These are phyloP conservation scores for Suhomyces panamericanus DNA, from an alignment of 1,139 yeast species.

Conservation along the genomic window DNA sequence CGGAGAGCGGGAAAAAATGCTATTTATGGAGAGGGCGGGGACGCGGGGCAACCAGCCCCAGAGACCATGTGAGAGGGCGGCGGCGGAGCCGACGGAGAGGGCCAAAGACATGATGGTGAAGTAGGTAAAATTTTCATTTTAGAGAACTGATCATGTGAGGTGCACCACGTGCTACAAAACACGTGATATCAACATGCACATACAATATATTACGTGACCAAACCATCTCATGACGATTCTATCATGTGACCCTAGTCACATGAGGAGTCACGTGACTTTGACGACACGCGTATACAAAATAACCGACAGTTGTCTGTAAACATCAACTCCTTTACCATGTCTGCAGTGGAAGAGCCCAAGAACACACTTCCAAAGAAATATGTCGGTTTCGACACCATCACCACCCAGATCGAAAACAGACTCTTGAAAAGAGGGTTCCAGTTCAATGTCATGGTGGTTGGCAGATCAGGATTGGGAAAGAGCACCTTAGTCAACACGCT, in stretches of 20 bases:
- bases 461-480: conserved; percentile 93
- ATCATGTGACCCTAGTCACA: too few species aligned
- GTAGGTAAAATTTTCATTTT: conserved; percentile 6
- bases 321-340: conserved; percentile 12
- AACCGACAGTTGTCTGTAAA: conserved; percentile 12
- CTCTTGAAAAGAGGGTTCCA: conserved; percentile 91
- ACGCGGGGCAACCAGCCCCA: conserved; percentile 25
- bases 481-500: conserved; percentile 88
- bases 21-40: conserved; percentile 22
- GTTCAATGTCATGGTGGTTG: conserved; percentile 92
- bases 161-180: conserved; percentile 1
- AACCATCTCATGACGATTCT: too few species aligned
- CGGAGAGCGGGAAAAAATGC: conserved; percentile 6
- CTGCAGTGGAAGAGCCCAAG: conserved; percentile 18
- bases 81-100: conserved; percentile 20
- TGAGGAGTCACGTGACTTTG: neutral
- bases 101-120: conserved; percentile 25
- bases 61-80: conserved; percentile 15
- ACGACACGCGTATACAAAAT: conserved; percentile 11
- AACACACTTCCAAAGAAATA: conserved; percentile 48
- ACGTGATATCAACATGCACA: neutral
- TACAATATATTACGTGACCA: neutral
- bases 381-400: conserved; percentile 96
- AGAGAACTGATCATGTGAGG: neutral
- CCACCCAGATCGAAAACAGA: conserved; percentile 91